phyloP scores from a whole-genome alignment of 371 early-diverging fungal genomes.

The Cokeromyces recurvatus region DNA sequence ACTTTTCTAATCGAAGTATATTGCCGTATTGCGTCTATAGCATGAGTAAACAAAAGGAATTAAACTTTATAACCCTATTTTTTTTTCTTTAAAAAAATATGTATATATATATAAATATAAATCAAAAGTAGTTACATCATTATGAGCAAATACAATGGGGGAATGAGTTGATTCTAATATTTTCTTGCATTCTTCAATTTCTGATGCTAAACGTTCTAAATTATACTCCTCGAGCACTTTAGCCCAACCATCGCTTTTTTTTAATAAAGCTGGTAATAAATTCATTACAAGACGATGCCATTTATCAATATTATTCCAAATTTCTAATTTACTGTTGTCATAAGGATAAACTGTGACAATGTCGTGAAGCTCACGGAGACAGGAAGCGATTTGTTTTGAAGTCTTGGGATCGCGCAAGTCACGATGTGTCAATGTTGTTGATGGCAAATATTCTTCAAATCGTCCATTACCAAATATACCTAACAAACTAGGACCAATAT shows the following conservation, averaged over 20 bases:
- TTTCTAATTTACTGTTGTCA: conserved; percentile 38
- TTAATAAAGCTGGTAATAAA: conserved; percentile 12
- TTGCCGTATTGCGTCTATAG: conserved; percentile 81
- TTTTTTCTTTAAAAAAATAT: no score
- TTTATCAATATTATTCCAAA: conserved; percentile 60
- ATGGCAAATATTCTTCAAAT: conserved; percentile 81
- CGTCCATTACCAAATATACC: conserved; percentile 85
- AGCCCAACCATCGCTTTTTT: conserved; percentile 15
- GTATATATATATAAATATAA: no score
- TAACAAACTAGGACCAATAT: conserved; percentile 74
- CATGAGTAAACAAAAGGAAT: neutral
- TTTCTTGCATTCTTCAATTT: conserved; percentile 46
- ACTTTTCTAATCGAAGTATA: conserved; percentile 54
- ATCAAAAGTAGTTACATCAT: conserved; percentile 55
- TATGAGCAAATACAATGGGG: conserved; percentile 82
- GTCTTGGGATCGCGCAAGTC: conserved; percentile 66
- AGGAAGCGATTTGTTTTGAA: conserved; percentile 68
- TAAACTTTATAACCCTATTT: no score
- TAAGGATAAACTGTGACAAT: conserved; percentile 64
- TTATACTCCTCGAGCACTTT: conserved; percentile 27
- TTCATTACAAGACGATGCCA: conserved; percentile 48
- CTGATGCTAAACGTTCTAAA: conserved; percentile 34
- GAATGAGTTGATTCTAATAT: conserved; percentile 34
- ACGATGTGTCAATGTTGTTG: conserved; percentile 62
- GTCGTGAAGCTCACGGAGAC: conserved; percentile 72